Conservation (phyloP, 805 yeast species). For the Candida koratica region DNA sequence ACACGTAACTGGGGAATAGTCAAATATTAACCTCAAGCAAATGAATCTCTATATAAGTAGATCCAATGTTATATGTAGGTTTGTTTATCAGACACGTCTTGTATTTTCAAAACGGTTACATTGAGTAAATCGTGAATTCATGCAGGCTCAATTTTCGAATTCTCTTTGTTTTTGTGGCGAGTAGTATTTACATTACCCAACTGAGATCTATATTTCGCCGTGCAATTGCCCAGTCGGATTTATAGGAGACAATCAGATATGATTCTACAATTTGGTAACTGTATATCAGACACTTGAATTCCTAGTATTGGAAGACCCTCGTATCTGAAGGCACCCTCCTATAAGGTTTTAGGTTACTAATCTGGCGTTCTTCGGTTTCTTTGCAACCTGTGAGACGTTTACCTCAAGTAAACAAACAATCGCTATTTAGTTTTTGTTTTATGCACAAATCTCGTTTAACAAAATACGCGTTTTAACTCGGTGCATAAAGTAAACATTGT, state of each 20-base stretch:
- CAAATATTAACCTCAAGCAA: no score
- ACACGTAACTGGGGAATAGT: no score
- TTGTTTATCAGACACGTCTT: conserved; percentile 6
- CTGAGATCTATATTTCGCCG: neutral
- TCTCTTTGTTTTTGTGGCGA: conserved; percentile 3
- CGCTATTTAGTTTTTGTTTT: neutral
- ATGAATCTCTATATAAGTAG: conserved; percentile 1
- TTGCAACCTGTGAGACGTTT: no score
- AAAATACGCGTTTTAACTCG: conserved; percentile 4
- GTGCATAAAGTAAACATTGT: conserved; percentile 6
- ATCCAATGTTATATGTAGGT: neutral
- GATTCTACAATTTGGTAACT: no score
- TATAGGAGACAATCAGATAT: no score
- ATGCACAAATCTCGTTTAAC: conserved; percentile 5
- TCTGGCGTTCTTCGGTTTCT: no score
- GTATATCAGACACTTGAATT: no score
- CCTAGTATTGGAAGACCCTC: no score
- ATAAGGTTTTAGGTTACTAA: conserved; percentile 5
- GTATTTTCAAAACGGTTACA: conserved; percentile 3
- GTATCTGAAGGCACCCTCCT: neutral
- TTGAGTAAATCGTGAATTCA: conserved; percentile 5
- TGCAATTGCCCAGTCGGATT: no score
- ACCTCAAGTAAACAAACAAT: conserved; percentile 6
- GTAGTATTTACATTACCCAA: conserved; percentile 6
- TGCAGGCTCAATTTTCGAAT: conserved; percentile 2